Evolutionary conservation across 1,139 yeast genomes (phyloP).

Genomic region (Sugiyamaella xylanicola): DNA sequence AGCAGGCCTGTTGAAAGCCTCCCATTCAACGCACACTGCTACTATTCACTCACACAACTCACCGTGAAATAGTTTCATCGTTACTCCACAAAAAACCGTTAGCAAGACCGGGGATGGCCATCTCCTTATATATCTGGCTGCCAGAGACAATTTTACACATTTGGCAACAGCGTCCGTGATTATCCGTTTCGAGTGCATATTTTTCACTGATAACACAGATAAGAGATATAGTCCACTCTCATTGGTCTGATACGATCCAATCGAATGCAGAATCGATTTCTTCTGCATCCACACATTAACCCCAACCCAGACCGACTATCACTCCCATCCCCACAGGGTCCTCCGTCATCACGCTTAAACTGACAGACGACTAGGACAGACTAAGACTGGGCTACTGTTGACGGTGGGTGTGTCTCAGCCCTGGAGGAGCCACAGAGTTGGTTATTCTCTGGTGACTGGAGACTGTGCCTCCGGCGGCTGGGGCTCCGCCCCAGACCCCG

Average conservation of each 20-base stretch:
- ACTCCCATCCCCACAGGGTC: too few species aligned
- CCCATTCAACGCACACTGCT: background rate
- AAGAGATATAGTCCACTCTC: background rate
- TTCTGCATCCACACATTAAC: too few species aligned
- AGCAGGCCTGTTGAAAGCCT: background rate
- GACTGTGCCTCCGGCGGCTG: background rate
- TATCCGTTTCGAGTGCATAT: background rate
- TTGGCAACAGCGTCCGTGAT: background rate
- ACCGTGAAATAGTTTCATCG: background rate
- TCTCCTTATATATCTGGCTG: background rate
- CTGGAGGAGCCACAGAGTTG: too few species aligned
- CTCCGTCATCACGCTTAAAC: too few species aligned
- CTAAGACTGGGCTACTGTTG: too few species aligned
- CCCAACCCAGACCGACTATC: too few species aligned
- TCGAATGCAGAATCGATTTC: background rate
- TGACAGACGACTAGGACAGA: too few species aligned
- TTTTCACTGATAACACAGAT: constrained; percentile 1
- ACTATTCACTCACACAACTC: background rate
- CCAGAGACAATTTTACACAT: background rate
- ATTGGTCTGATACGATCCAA: constrained; percentile 1
- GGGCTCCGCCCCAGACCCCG: background rate
- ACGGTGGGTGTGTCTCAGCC: too few species aligned
- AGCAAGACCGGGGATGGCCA: background rate
- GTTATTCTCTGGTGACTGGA: background rate
- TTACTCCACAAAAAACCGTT: background rate